These are phyloP conservation scores for Meripilus lineatus DNA, from an alignment of 1,284 basidiomycete species.

Conservation along the genomic window DNA sequence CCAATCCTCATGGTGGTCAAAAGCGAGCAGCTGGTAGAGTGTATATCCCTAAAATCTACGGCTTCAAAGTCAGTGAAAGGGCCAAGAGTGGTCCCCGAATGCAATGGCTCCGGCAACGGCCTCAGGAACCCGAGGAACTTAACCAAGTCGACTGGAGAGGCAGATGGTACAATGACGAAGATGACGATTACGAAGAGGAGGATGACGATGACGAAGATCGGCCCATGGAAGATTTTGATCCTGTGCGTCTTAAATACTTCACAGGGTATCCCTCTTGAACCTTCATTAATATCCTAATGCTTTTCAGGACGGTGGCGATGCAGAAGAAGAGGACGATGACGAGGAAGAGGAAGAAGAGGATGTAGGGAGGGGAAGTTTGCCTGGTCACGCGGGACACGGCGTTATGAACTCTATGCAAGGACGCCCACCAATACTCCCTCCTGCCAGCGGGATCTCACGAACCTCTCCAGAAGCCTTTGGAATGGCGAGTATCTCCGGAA, in stretches of 20 bases:
- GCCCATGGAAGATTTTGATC: slow-evolving; percentile 80
- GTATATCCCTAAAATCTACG: slow-evolving; percentile 93
- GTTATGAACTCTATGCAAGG: slow-evolving; percentile 26
- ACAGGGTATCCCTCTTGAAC: background rate
- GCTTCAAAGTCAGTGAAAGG: slow-evolving; percentile 79
- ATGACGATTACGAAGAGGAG: slow-evolving; percentile 53
- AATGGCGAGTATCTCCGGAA: slow-evolving; percentile 8
- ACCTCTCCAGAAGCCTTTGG: slow-evolving; percentile 22
- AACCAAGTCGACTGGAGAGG: slow-evolving; percentile 86
- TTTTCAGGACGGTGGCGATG: slow-evolving; percentile 50
- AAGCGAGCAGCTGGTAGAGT: slow-evolving; percentile 82
- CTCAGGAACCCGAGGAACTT: slow-evolving; percentile 74
- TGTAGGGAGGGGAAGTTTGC: slow-evolving; percentile 29
- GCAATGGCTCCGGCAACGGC: slow-evolving; percentile 91
- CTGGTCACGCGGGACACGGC: slow-evolving; percentile 1
- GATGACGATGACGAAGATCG: slow-evolving; percentile 63
- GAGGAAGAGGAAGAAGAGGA: slow-evolving; percentile 49
- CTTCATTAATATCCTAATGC: background rate
- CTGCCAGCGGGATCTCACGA: slow-evolving; percentile 24
- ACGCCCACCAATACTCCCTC: slow-evolving; percentile 23
- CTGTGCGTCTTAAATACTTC: slow-evolving; percentile 40
- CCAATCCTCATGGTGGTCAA: slow-evolving; percentile 84
- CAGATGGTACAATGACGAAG: slow-evolving; percentile 78
- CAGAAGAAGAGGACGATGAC: slow-evolving; percentile 61
- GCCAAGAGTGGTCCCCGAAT: slow-evolving; percentile 92